Percentiles rank a stretch among this genome's conserved stretches.
These are phyloP conservation scores for Cladosporium oxysporum DNA, from an alignment of 2,329 filamentous ascomycete species.

Conservation along the genomic window DNA sequence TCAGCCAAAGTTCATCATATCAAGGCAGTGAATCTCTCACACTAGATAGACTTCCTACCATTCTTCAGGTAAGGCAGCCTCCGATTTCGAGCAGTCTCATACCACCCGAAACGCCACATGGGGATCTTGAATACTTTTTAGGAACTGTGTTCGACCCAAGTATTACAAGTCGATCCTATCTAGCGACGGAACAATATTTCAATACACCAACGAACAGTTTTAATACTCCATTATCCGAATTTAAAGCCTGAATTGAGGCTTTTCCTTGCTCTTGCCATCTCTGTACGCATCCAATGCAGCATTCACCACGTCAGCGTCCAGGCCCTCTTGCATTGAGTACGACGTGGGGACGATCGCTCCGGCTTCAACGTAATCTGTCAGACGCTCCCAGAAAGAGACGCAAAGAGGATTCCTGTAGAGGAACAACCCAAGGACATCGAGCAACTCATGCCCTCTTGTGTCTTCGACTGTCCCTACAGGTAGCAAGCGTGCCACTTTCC, in stretches of 20 bases:
- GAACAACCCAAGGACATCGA: constrained; percentile 12
- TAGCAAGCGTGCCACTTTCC: neutral
- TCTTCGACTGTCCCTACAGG: constrained; percentile 5
- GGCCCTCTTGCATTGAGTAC: neutral
- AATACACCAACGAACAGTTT: neutral
- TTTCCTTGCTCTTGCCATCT: constrained; percentile 1
- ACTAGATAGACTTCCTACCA: too few species aligned
- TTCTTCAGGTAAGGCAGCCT: too few species aligned
- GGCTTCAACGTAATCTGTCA: constrained; percentile 1
- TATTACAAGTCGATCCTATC: too few species aligned
- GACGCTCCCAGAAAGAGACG: constrained; percentile 5
- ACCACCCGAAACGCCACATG: neutral
- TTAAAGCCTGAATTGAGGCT: constrained; percentile 12
- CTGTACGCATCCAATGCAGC: constrained; percentile 14
- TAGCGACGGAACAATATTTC: neutral
- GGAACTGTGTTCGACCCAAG: too few species aligned
- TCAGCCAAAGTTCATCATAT: too few species aligned
- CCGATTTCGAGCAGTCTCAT: too few species aligned
- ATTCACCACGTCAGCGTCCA: neutral
- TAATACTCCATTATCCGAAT: neutral
- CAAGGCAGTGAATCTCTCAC: too few species aligned
- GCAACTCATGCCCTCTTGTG: constrained; percentile 9
- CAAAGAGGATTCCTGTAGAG: constrained; percentile 1
- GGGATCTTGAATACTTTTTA: too few species aligned
- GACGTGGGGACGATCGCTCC: neutral